These are phyloP conservation scores for Cupressus sempervirens DNA, from an alignment of 75 land plant genomes.

Conservation along the genomic window DNA sequence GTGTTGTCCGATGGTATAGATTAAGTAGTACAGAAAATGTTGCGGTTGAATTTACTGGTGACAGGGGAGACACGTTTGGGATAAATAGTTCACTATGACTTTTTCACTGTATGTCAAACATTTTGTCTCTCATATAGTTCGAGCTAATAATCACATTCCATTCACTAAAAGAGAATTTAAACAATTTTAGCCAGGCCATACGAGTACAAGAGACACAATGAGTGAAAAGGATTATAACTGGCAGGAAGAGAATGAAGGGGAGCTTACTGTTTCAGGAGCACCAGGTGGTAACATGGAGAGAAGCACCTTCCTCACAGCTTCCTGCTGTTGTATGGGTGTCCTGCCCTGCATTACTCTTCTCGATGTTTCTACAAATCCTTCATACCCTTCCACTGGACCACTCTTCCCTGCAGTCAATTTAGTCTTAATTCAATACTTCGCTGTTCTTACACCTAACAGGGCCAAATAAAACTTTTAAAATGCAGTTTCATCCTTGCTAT, in stretches of 20 bases:
- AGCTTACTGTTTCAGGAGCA: constrained; percentile 77
- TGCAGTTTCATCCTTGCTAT: too few relatives aligned
- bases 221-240: background rate
- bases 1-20: background rate
- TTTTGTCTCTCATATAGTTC: background rate
- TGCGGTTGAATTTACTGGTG: background rate
- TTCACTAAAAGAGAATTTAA: background rate
- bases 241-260: background rate
- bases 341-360: constrained; percentile 86
- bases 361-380: constrained; percentile 86
- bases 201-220: background rate
- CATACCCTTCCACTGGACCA: constrained; percentile 57
- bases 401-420: constrained; percentile 19
- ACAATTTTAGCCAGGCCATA: background rate
- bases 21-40: background rate
- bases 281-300: constrained; percentile 96
- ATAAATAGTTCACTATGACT: background rate
- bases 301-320: constrained; percentile 85
- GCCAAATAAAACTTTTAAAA: background rate
- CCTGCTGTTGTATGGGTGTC: constrained; percentile 68
- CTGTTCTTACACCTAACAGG: background rate
- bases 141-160: background rate
- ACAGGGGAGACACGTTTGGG: background rate
- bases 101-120: background rate
- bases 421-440: background rate